A percentile compares a stretch with the other conserved stretches of the same genome.
Conservation (phyloP, 2,329 filamentous ascomycete species). For the Helicocarpus griseus region DNA sequence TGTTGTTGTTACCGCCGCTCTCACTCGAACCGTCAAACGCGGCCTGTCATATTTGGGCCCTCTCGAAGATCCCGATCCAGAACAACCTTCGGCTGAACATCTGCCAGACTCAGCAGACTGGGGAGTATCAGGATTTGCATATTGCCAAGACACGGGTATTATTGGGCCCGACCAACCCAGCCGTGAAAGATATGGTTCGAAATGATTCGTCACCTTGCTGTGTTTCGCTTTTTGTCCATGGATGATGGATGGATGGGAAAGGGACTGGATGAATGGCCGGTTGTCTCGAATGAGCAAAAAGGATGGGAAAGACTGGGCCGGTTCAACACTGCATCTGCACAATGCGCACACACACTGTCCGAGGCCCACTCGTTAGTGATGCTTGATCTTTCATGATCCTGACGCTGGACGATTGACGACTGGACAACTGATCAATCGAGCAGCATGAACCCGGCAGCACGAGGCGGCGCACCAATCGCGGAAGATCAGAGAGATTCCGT, state of each 20-base stretch:
- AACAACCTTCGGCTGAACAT: not conserved
- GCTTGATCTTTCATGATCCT: constrained; percentile 1
- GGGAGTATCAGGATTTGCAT: not conserved
- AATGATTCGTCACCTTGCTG: not conserved
- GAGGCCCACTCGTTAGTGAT: not conserved
- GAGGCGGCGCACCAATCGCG: constrained; percentile 13
- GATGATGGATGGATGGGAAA: not conserved
- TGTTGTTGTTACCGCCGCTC: no score
- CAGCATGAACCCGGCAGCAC: constrained; percentile 6
- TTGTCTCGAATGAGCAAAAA: not conserved
- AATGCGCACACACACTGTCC: not conserved
- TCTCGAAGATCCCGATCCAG: constrained; percentile 3
- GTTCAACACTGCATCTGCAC: not conserved
- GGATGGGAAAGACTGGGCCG: not conserved
- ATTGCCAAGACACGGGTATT: not conserved
- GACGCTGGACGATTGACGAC: not conserved
- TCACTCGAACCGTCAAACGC: not conserved
- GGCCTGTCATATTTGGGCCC: not conserved
- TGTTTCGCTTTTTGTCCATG: not conserved
- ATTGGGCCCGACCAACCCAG: not conserved
- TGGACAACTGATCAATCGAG: not conserved
- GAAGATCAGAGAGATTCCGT: constrained; percentile 12
- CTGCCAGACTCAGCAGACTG: not conserved
- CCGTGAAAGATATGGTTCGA: not conserved
- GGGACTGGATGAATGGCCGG: not conserved